A percentile compares a stretch with the other conserved stretches of the same genome.
phyloP scores from a whole-genome alignment of 1,284 basidiomycete species.

The Ceratobasidium sp. region DNA sequence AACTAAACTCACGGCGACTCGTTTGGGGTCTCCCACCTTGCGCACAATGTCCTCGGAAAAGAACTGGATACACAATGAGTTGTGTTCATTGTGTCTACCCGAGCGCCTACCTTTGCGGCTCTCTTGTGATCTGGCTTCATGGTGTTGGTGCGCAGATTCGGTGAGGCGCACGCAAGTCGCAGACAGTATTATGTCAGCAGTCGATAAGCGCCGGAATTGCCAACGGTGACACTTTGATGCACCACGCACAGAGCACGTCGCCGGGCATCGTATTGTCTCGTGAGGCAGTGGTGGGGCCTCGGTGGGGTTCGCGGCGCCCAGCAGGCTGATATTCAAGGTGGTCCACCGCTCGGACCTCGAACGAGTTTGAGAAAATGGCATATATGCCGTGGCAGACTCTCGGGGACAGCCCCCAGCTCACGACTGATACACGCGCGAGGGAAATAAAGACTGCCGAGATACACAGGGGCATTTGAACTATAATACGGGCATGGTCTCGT shows the following conservation, averaged over 20 bases:
- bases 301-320: neutral
- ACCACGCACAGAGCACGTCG: neutral
- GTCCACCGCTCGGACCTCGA: too few species aligned
- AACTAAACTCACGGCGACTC: conserved; percentile 48
- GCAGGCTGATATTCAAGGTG: too few species aligned
- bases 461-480: neutral
- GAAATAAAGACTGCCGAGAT: neutral
- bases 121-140: conserved; percentile 11
- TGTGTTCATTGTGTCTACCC: neutral
- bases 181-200: conserved; percentile 4
- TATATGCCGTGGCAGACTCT: neutral
- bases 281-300: neutral
- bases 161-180: neutral
- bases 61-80: conserved; percentile 58
- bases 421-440: neutral
- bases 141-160: conserved; percentile 5
- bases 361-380: neutral
- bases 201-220: conserved; percentile 8
- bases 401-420: too few species aligned
- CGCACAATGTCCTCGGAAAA: conserved; percentile 78
- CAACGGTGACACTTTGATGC: conserved; percentile 6
- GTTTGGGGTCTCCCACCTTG: conserved; percentile 53
- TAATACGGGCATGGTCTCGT: neutral
- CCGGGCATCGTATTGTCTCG: neutral
- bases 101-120: conserved; percentile 27